These are phyloP conservation scores for Pyrenula massariospora DNA, from an alignment of 495 filamentous ascomycete genomes.

Conservation along the genomic window DNA sequence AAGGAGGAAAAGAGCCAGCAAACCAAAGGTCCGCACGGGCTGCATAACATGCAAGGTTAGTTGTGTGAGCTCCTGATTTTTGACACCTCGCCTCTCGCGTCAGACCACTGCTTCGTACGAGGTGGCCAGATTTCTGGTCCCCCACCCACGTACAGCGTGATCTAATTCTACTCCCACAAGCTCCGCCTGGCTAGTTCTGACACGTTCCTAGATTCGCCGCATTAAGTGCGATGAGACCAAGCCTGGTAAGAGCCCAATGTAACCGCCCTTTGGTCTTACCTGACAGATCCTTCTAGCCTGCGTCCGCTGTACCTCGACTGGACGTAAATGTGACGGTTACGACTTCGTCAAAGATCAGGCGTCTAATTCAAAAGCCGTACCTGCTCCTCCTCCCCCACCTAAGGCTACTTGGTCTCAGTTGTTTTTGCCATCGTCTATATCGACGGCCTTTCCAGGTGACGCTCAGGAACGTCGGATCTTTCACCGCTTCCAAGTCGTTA, in stretches of 20 bases:
- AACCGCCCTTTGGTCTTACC: not conserved
- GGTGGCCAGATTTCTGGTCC: not conserved
- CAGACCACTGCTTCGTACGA: constrained; percentile 7
- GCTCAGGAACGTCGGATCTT: constrained; percentile 38
- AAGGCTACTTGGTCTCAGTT: constrained; percentile 5
- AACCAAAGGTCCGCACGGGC: constrained; percentile 18
- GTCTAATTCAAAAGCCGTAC: not conserved
- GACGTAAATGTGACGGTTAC: constrained; percentile 25
- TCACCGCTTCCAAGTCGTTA: constrained; percentile 42
- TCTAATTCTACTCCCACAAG: not conserved
- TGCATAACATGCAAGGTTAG: constrained; percentile 21
- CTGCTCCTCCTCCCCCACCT: constrained; percentile 1
- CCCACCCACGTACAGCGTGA: constrained; percentile 1
- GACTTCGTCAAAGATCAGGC: not conserved
- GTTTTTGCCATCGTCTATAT: constrained; percentile 7
- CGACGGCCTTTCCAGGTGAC: not conserved
- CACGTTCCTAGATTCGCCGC: constrained; percentile 5
- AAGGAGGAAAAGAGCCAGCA: constrained; percentile 11
- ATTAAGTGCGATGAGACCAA: constrained; percentile 24
- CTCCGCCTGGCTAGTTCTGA: not conserved
- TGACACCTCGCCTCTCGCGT: not conserved
- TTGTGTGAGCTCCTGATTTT: not conserved
- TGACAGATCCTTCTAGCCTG: not conserved
- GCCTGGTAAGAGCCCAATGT: constrained; percentile 12
- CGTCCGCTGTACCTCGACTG: constrained; percentile 20